phyloP scores from a whole-genome alignment of 306 rosid species.

The Echinosophora koreensis region DNA sequence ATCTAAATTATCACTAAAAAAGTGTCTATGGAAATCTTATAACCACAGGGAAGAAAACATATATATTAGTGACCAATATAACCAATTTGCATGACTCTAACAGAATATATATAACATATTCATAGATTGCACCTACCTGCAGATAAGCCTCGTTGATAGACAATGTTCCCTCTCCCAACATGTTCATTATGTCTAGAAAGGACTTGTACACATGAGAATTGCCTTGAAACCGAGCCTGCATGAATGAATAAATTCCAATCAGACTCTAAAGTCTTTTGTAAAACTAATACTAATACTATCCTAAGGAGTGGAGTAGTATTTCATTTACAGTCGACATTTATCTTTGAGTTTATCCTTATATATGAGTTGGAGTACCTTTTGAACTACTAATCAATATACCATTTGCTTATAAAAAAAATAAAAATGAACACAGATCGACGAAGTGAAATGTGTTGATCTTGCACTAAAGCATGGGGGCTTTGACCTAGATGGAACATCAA shows the following conservation, averaged over 20 bases:
- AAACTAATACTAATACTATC: too few species aligned
- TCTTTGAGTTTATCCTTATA: too few species aligned
- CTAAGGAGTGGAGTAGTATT: too few species aligned
- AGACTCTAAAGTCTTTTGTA: too few species aligned
- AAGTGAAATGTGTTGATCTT: background rate
- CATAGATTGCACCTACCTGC: constrained; percentile 51
- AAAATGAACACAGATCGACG: too few species aligned
- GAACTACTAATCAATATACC: too few species aligned
- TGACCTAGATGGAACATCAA: background rate
- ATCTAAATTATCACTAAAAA: background rate
- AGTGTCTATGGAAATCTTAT: background rate
- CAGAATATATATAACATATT: too few species aligned
- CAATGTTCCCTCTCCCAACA: constrained; percentile 64
- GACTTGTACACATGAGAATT: constrained; percentile 59
- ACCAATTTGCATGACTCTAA: background rate
- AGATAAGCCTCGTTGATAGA: constrained; percentile 54
- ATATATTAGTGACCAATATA: background rate
- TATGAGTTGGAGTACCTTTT: too few species aligned
- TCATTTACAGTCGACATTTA: too few species aligned
- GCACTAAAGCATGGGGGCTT: constrained; percentile 7
- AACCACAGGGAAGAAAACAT: background rate
- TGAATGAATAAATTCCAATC: background rate
- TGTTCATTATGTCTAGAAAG: constrained; percentile 62
- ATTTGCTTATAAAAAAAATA: too few species aligned
- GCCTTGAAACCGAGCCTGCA: constrained; percentile 68